A percentile compares a stretch with the other conserved stretches of the same genome.
phyloP scores from a whole-genome alignment of 2,329 filamentous ascomycete genomes.

The Bipolaris victoriae region DNA sequence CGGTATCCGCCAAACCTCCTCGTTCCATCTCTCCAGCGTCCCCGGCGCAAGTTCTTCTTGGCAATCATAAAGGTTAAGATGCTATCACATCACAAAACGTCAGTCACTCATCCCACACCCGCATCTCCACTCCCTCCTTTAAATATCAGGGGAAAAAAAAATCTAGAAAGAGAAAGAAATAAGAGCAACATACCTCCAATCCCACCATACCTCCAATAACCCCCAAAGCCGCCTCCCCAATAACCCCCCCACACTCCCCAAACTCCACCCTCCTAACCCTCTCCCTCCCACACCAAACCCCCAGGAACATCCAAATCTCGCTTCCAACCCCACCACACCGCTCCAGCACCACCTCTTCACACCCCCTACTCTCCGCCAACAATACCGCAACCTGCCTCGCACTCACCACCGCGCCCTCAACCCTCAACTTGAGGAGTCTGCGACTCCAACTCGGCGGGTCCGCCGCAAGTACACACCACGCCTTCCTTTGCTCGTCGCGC shows the following conservation, averaged over 20 bases:
- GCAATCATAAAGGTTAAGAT: slow-evolving; percentile 37
- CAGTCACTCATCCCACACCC: neutral
- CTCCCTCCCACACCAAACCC: slow-evolving; percentile 25
- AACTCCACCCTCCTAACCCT: slow-evolving; percentile 27
- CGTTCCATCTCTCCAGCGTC: slow-evolving; percentile 29
- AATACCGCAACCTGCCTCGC: slow-evolving; percentile 25
- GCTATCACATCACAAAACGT: slow-evolving; percentile 17
- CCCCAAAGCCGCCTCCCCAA: slow-evolving; percentile 20
- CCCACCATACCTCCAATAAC: slow-evolving; percentile 15
- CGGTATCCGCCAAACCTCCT: slow-evolving; percentile 34
- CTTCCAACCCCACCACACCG: slow-evolving; percentile 25
- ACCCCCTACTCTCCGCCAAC: slow-evolving; percentile 20
- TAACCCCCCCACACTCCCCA: slow-evolving; percentile 28
- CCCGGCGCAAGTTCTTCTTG: slow-evolving; percentile 30
- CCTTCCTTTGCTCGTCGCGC: slow-evolving; percentile 18
- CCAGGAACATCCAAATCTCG: slow-evolving; percentile 31
- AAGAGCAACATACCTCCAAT: slow-evolving; percentile 31
- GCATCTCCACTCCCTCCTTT: neutral
- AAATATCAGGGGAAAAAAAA: neutral
- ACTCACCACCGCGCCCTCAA: slow-evolving; percentile 33
- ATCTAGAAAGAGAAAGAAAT: neutral
- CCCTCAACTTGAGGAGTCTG: slow-evolving; percentile 25
- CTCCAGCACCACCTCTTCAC: slow-evolving; percentile 32
- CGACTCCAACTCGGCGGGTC: slow-evolving; percentile 17
- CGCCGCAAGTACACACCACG: slow-evolving; percentile 26